A percentile compares a stretch with the other conserved stretches of the same genome.
These are phyloP conservation scores for Saksenaea vasiformis DNA, from an alignment of 371 early-diverging fungal genomes.

Conservation along the genomic window DNA sequence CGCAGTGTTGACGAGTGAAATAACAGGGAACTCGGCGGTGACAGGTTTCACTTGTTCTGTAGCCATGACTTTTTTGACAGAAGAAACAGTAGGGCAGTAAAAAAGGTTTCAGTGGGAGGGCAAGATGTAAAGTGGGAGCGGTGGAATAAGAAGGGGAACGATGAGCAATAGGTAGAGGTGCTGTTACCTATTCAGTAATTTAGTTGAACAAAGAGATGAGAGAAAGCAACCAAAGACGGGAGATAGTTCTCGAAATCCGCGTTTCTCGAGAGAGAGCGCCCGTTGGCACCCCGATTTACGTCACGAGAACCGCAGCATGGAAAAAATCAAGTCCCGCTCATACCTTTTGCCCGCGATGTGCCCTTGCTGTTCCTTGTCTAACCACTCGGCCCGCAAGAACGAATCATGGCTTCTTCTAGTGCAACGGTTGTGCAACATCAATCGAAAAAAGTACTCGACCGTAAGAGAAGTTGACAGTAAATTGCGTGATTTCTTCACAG, in stretches of 20 bases:
- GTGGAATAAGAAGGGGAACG: background rate
- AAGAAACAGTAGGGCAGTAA: slow-evolving; percentile 6
- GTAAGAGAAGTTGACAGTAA: too few relatives aligned
- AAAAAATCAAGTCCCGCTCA: too few relatives aligned
- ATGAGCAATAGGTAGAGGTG: background rate
- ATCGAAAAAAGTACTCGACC: too few relatives aligned
- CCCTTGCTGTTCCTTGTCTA: too few relatives aligned
- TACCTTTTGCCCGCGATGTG: too few relatives aligned
- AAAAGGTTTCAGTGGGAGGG: slow-evolving; percentile 3
- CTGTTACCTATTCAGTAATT: slow-evolving; percentile 3
- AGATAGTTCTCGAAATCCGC: background rate
- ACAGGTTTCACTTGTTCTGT: slow-evolving; percentile 6
- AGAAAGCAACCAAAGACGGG: background rate
- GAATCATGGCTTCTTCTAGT: too few relatives aligned
- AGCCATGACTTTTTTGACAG: slow-evolving; percentile 10
- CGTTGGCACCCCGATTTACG: background rate
- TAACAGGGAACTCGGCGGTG: background rate
- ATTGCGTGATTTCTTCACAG: too few relatives aligned
- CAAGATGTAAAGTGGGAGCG: slow-evolving; percentile 4
- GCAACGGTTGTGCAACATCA: too few relatives aligned
- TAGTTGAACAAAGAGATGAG: slow-evolving; percentile 8
- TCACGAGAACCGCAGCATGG: background rate
- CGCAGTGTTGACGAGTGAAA: background rate
- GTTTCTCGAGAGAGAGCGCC: background rate
- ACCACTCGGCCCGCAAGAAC: too few relatives aligned